Conservation (phyloP, 1,284 basidiomycete genomes). For the Heliocybe sulcata region DNA sequence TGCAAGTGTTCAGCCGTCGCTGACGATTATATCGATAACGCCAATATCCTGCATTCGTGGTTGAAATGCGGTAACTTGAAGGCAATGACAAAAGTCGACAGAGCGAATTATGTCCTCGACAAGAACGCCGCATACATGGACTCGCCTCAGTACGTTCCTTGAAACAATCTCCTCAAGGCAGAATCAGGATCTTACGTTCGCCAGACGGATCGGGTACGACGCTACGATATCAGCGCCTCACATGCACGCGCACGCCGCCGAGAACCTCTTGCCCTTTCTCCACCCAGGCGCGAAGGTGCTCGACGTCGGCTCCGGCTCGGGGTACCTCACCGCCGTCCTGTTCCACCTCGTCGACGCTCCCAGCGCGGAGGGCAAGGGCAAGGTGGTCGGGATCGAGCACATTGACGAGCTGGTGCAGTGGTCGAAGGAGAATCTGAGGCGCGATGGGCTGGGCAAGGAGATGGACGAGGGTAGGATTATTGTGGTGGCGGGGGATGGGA, state of each 20-base stretch:
- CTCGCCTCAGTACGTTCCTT: constrained; percentile 64
- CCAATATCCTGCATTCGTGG: too few species aligned
- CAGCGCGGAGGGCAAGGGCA: constrained; percentile 34
- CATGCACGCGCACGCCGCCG: constrained; percentile 84
- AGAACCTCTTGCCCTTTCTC: constrained; percentile 67
- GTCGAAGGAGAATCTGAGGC: constrained; percentile 61
- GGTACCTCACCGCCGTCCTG: constrained; percentile 73
- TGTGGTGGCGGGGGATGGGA: constrained; percentile 76
- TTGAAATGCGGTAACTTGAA: too few species aligned
- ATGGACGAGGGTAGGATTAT: constrained; percentile 48
- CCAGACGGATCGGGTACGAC: constrained; percentile 66
- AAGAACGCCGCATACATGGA: constrained; percentile 64
- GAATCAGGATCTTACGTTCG: not conserved
- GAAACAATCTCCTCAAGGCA: too few species aligned
- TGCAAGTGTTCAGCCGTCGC: not conserved
- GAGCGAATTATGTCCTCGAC: constrained; percentile 63
- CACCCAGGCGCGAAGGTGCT: constrained; percentile 67
- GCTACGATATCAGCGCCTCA: constrained; percentile 91
- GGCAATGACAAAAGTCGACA: constrained; percentile 72
- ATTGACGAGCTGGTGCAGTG: constrained; percentile 72
- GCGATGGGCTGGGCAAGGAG: constrained; percentile 56
- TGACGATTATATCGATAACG: constrained; percentile 6
- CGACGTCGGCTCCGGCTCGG: constrained; percentile 78
- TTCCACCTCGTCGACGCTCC: constrained; percentile 53
- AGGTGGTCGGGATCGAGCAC: constrained; percentile 90